phyloP scores from a whole-genome alignment of 495 filamentous ascomycete species.

The Xylaria venustula region DNA sequence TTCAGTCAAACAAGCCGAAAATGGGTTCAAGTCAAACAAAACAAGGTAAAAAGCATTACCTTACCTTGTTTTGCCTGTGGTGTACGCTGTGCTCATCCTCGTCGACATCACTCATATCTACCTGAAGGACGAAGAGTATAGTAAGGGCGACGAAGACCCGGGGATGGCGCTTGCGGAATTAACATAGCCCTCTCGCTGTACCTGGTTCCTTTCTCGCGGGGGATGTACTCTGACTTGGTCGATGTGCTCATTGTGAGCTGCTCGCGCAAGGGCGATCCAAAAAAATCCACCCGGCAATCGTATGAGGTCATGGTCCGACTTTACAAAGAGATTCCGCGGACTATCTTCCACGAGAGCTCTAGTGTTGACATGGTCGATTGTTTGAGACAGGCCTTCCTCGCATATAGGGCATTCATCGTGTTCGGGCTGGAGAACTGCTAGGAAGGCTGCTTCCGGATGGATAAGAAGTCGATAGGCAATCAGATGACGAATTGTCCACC shows the following conservation, averaged over 20 bases:
- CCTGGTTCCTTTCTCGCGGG: constrained; percentile 3
- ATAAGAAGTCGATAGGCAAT: constrained; percentile 13
- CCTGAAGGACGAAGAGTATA: neutral
- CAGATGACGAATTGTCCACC: constrained; percentile 13
- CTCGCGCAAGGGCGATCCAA: constrained; percentile 13
- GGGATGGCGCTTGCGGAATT: constrained; percentile 3
- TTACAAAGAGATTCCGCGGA: constrained; percentile 7
- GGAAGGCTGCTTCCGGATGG: constrained; percentile 7
- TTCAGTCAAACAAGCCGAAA: too few species aligned
- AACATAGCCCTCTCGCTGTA: constrained; percentile 4
- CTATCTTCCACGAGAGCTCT: neutral
- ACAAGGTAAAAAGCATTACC: too few species aligned
- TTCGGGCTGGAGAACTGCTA: constrained; percentile 4
- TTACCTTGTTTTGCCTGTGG: too few species aligned
- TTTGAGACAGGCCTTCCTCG: neutral
- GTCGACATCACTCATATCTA: neutral
- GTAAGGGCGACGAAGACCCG: constrained; percentile 6
- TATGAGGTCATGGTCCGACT: constrained; percentile 12
- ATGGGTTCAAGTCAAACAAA: too few species aligned
- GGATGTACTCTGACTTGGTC: neutral
- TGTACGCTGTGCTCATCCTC: constrained; percentile 16
- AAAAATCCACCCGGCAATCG: constrained; percentile 15
- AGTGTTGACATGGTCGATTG: neutral
- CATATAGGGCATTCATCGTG: constrained; percentile 13
- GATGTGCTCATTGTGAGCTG: neutral